Conservation (phyloP, 495 filamentous ascomycete genomes). For the Hypoxylon lenormandii region DNA sequence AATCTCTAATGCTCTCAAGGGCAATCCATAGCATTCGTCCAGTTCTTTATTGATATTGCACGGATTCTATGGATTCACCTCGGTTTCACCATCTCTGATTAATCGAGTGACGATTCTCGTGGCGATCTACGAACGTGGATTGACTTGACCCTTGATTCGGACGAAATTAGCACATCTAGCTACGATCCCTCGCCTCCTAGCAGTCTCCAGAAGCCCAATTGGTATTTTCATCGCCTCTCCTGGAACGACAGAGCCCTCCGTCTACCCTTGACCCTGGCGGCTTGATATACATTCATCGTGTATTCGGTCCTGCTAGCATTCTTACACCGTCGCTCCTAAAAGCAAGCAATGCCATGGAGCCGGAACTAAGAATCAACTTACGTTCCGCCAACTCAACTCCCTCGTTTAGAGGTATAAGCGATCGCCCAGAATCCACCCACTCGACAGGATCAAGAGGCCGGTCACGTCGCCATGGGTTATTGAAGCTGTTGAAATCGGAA, state of each 20-base stretch:
- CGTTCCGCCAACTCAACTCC: slow-evolving; percentile 40
- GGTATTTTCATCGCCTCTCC: too few species aligned
- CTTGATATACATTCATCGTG: not conserved
- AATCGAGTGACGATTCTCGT: not conserved
- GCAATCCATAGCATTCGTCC: not conserved
- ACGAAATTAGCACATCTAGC: not conserved
- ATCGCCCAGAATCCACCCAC: slow-evolving; percentile 34
- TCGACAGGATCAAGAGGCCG: slow-evolving; percentile 29
- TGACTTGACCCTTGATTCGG: not conserved
- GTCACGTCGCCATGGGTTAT: slow-evolving; percentile 36
- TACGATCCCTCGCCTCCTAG: not conserved
- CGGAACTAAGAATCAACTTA: slow-evolving; percentile 8
- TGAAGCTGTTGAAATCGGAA: slow-evolving; percentile 43
- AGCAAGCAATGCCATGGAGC: slow-evolving; percentile 18
- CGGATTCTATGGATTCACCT: not conserved
- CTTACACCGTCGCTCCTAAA: not conserved
- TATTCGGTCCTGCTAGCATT: not conserved
- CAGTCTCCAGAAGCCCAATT: too few species aligned
- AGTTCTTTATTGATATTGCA: not conserved
- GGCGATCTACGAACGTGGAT: not conserved
- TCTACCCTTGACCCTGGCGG: not conserved
- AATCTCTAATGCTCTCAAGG: not conserved
- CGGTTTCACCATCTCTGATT: not conserved
- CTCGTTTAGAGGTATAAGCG: slow-evolving; percentile 32
- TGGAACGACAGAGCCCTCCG: too few species aligned